Evolutionary conservation across 2,329 filamentous ascomycete species (phyloP), one percentile per base, ranked within the genome.

Genomic region (Cladosporium phlei): DNA sequence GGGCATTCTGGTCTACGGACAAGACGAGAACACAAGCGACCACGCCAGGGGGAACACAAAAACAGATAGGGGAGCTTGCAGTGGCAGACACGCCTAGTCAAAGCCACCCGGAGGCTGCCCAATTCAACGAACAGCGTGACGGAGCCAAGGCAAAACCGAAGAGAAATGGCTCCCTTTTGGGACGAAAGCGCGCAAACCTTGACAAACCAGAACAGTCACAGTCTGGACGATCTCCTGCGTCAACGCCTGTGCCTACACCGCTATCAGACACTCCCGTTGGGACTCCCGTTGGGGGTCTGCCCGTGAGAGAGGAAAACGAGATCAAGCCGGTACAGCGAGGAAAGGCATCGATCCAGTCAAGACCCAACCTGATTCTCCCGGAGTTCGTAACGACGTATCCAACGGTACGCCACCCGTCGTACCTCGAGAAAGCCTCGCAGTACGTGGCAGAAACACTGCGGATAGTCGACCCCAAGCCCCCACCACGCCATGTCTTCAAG

Each of bases 1-100:
- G 86, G 86, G 86, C 83, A 0, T 90, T 91, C 55, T 91, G 86
- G 86, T 88, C 83, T 11, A 78, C 75, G 35, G 80, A 83, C 3
- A 66, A 66, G 47, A 14, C 59, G 27, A 77, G 73, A 57, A 54
- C 80, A 71, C 19, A 71, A 76, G 57, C 40, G 71, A 78, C 52
- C 70, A 78, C 25, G 70, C 82, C 62, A 63, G 75, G 38, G 76
- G 80, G 33, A 70, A 84, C 66, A 65, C 75, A 54, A 71, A 80
- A 77, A 48, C 71, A 76, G 43, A 68, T 78, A 11, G 68, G 69
- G 5, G 71, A 76, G 50, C 59, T 75, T 4, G 72, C 73, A 14
- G 73, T 76, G 5, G 71, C 70, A 11, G 67, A 74, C 45, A 75
- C 73, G 1, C 72, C 72, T 6, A 74, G 71, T 11, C 71, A 74